Evolutionary conservation across 2,329 filamentous ascomycete species (phyloP).

Genomic region (Fusarium tuaranense): DNA sequence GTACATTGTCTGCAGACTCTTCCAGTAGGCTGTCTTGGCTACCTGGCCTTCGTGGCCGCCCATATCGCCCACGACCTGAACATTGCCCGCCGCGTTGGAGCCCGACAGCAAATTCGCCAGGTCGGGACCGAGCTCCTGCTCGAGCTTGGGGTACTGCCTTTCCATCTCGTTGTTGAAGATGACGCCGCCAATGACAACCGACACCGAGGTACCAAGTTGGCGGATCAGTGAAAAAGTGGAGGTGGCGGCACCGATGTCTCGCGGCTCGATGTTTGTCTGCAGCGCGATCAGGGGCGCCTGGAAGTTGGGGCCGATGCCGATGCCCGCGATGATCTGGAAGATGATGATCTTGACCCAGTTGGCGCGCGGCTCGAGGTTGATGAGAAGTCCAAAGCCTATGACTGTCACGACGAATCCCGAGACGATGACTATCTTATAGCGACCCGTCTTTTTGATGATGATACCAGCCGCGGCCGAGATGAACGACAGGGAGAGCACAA

Average conservation of each 20-base stretch:
- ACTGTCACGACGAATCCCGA: conserved; percentile 69
- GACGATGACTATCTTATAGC: conserved; percentile 72
- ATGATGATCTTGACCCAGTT: conserved; percentile 69
- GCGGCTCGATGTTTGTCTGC: conserved; percentile 70
- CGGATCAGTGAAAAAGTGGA: conserved; percentile 76
- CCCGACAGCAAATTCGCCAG: conserved; percentile 67
- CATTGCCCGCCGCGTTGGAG: conserved; percentile 70
- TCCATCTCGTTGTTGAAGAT: conserved; percentile 83
- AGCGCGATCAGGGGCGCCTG: conserved; percentile 76
- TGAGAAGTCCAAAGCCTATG: conserved; percentile 73
- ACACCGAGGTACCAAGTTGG: conserved; percentile 75
- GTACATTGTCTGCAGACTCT: conserved; percentile 66
- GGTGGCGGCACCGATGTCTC: conserved; percentile 76
- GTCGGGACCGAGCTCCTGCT: conserved; percentile 61
- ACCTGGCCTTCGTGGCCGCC: conserved; percentile 56
- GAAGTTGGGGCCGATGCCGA: conserved; percentile 77
- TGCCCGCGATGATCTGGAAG: conserved; percentile 72
- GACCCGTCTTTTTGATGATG: conserved; percentile 72
- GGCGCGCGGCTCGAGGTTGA: conserved; percentile 68
- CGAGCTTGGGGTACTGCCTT: conserved; percentile 61
- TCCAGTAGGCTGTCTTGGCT: conserved; percentile 61
- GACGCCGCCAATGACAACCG: conserved; percentile 80
- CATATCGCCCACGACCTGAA: conserved; percentile 66
- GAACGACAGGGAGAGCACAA: conserved; percentile 75
- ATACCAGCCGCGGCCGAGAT: conserved; percentile 69